Conservation (phyloP, 345 rosid species). For the Pistacia integerrima region DNA sequence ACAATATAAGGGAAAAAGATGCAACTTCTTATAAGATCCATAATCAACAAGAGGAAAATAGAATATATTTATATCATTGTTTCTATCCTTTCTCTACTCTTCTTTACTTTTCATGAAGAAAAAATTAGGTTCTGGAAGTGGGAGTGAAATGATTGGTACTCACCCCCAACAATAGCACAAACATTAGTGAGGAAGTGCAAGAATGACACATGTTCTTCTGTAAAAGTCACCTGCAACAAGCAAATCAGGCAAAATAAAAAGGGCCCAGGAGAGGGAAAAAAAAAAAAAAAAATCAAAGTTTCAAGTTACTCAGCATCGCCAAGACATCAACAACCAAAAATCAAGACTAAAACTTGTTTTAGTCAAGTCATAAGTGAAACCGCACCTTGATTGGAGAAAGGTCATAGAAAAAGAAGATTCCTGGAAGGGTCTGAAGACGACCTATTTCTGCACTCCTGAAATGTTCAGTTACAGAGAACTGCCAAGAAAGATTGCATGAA, state of each 20-base stretch:
- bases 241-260: slow-evolving; percentile 8
- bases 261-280: neutral
- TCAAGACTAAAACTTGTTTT: neutral
- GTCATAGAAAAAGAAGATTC: slow-evolving; percentile 96
- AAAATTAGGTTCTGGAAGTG: neutral
- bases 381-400: slow-evolving; percentile 96
- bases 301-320: neutral
- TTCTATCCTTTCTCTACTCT: neutral
- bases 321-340: neutral
- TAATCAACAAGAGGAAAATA: neutral
- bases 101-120: neutral
- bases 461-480: slow-evolving; percentile 98
- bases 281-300: neutral
- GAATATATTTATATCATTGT: neutral
- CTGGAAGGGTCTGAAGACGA: slow-evolving; percentile 71
- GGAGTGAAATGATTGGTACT: neutral
- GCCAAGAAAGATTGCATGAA: slow-evolving; percentile 16
- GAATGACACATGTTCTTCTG: slow-evolving; percentile 80
- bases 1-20: neutral
- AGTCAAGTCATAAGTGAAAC: neutral
- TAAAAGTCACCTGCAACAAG: slow-evolving; percentile 76
- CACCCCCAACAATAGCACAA: slow-evolving; percentile 97
- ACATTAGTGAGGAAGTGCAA: slow-evolving; percentile 90
- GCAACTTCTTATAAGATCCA: neutral
- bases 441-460: slow-evolving; percentile 65